Evolutionary conservation across 495 filamentous ascomycete species (phyloP), one percentile per base, ranked within the genome.

Genomic region (Xylaria venustula): DNA sequence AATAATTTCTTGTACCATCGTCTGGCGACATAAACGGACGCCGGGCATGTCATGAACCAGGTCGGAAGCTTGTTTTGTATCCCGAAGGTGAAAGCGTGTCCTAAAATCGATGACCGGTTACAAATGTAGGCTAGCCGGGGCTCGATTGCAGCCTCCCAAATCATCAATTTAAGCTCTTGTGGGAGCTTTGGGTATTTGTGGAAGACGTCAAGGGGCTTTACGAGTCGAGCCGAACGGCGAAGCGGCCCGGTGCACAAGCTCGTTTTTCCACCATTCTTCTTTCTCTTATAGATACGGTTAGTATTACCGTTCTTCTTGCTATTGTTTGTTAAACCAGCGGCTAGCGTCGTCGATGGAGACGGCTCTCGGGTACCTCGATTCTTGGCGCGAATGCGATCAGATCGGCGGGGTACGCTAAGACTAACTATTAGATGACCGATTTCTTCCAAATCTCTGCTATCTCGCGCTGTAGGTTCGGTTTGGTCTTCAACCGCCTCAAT

Each of bases 101-200:
- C 57, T 6, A 40, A 4, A 2, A 15, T 4, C 12, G 69, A 65
- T 7, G 44, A 42, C 62, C 67, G 62, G 44, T 71, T 71, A 34
- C 63, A 59, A 41, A 71, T 61, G 32, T 71, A 71, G 19, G 62
- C 22, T 6, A 67, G 54, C 42, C 69, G 62, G 17, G 69, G 62
- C 15, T 67, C 48, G 7, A 71, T 57, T 1, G 63, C 67, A 12
- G 62, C 64, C 56, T 71, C 69, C 69, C 69, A 71, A 20, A 71
- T 48, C 64, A 71, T 64, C 36, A 69, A 56, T 51, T 69, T 42
- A 12, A 71, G 60, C 48, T 71, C 69, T 2, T n/a, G 0, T 1
- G 69, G 69, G 3, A 71, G 60, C 3, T 62, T 32, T 0, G 37
- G 14, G 51, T 55, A 71, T 22, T 61, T 65, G 30, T 59, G 58